Conservation (phyloP, 2,329 filamentous ascomycete genomes). For the Apiospora kogelbergensis region DNA sequence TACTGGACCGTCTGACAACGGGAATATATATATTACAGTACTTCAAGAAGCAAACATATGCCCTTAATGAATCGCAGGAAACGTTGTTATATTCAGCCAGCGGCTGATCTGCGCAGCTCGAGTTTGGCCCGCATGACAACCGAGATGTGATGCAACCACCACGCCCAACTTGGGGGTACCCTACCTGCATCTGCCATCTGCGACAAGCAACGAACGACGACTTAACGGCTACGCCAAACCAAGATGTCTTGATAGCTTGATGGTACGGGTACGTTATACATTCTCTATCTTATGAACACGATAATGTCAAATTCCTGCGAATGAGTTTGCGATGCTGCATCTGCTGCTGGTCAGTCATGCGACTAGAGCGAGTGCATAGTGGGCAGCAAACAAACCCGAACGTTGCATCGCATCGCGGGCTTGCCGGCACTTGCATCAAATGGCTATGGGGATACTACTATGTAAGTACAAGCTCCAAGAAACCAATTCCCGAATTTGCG, state of each 20-base stretch:
- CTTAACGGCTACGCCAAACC: not conserved
- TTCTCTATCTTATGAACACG: not conserved
- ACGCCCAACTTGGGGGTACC: not conserved
- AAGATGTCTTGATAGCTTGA: not conserved
- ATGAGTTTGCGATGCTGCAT: not conserved
- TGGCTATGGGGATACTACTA: not conserved
- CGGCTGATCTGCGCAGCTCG: not conserved
- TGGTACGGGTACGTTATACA: not conserved
- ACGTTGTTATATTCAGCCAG: not conserved
- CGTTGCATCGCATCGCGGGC: not conserved
- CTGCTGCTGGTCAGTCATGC: not conserved
- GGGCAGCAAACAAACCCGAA: not conserved
- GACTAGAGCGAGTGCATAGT: not conserved
- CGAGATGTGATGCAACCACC: constrained; percentile 3
- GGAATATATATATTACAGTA: not conserved
- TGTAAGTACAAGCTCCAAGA: not conserved
- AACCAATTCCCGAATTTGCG: not conserved
- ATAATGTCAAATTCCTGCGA: not conserved
- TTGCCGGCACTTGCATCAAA: not conserved
- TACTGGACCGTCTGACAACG: not conserved
- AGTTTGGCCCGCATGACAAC: not conserved
- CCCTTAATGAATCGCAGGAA: too few relatives aligned
- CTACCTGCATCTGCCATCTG: constrained; percentile 5
- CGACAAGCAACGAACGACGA: not conserved
- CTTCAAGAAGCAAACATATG: not conserved